Evolutionary conservation across 345 rosid species (phyloP).

Genomic region (Combretum micranthum): DNA sequence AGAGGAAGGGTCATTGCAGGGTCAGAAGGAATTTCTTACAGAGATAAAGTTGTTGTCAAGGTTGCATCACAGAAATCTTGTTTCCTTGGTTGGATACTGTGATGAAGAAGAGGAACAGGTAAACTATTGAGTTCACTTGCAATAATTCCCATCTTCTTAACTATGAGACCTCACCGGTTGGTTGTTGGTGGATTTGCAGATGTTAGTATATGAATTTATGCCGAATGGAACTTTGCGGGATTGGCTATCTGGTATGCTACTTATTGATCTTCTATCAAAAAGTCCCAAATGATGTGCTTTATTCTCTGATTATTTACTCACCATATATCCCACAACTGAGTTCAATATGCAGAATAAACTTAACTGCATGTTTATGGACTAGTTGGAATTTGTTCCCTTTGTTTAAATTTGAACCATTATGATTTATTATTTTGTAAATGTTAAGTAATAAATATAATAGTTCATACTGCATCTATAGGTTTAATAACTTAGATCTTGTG

Average conservation of each 20-base stretch:
- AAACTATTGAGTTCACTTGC: background rate
- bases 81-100: slow-evolving; percentile 78
- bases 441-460: too few relatives aligned
- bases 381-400: too few relatives aligned
- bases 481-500: too few relatives aligned
- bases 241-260: slow-evolving; percentile 66
- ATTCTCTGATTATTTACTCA: background rate
- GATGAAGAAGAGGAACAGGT: slow-evolving; percentile 96
- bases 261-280: background rate
- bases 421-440: too few relatives aligned
- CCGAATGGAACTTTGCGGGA: slow-evolving; percentile 80
- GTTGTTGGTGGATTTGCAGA: slow-evolving; percentile 43
- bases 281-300: background rate
- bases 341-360: too few relatives aligned
- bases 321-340: background rate
- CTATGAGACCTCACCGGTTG: background rate
- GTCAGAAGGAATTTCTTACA: slow-evolving; percentile 82
- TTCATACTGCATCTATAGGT: too few relatives aligned
- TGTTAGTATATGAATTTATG: slow-evolving; percentile 93
- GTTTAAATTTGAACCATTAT: too few relatives aligned
- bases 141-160: too few relatives aligned
- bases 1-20: slow-evolving; percentile 82
- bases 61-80: slow-evolving; percentile 90
- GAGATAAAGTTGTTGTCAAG: slow-evolving; percentile 85
- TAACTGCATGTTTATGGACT: too few relatives aligned